Conservation (phyloP, 345 rosid genomes). For the Pseudoturritis turrita region DNA sequence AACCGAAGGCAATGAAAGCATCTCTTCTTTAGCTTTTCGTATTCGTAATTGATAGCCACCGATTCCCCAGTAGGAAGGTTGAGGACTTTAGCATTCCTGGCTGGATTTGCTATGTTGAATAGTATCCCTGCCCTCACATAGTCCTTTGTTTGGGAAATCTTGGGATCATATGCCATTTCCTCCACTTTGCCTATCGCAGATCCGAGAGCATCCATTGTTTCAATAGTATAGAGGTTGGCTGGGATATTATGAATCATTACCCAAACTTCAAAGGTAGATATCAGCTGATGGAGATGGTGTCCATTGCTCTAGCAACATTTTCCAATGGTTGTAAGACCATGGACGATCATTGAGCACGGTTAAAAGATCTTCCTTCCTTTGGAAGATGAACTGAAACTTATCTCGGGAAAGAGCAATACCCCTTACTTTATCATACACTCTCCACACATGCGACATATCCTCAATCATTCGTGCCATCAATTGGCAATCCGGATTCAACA, state of each 20-base stretch:
- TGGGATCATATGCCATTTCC: neutral
- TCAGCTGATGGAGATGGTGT: fast-evolving
- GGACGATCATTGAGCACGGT: neutral
- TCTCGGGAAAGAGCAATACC: neutral
- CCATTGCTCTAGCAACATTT: neutral
- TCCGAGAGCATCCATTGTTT: neutral
- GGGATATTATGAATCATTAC: neutral
- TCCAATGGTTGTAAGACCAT: neutral
- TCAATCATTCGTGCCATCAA: too few relatives aligned
- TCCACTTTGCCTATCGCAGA: neutral
- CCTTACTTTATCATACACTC: too few relatives aligned
- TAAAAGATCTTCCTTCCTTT: neutral
- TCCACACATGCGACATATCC: too few relatives aligned
- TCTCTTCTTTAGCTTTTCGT: neutral
- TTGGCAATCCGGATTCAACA: too few relatives aligned
- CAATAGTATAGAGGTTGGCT: neutral
- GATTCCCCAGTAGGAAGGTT: neutral
- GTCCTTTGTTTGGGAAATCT: neutral
- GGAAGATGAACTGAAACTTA: neutral
- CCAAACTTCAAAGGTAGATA: neutral
- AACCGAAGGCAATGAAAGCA: too few relatives aligned
- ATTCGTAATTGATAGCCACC: neutral
- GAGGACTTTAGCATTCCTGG: neutral
- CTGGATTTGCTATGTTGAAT: neutral
- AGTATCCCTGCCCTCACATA: neutral